A percentile compares a stretch with the other conserved stretches of the same genome.
phyloP scores from a whole-genome alignment of 225 moss, liverwort and hornwort genomes.

The Straminergon stramineum region DNA sequence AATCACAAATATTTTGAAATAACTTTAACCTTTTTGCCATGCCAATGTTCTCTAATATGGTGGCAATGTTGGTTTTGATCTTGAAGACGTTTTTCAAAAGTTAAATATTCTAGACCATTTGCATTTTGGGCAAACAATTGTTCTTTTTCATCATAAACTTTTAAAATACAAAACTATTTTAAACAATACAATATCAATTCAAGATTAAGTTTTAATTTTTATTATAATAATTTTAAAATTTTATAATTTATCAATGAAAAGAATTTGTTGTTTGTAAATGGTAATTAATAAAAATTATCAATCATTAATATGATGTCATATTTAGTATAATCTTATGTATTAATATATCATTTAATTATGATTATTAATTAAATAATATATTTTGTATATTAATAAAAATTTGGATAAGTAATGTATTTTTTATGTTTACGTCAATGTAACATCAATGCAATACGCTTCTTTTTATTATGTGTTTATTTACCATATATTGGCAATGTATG shows the following conservation, averaged over 20 bases:
- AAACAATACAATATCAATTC: not conserved
- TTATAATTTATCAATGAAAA: too few species aligned
- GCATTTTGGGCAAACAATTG: slow-evolving; percentile 2
- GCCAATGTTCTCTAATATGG: slow-evolving; percentile 3
- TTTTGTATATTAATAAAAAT: not conserved
- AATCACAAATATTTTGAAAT: not conserved
- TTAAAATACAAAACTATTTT: slow-evolving; percentile 5
- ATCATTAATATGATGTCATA: not conserved
- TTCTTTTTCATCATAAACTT: not conserved
- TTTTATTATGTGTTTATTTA: not conserved
- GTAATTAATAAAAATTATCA: not conserved
- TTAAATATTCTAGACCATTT: not conserved
- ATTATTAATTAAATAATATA: too few species aligned
- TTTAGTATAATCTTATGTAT: too few species aligned
- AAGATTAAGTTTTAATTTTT: not conserved
- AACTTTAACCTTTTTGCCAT: not conserved
- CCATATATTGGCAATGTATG: not conserved
- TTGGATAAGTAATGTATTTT: not conserved
- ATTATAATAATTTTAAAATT: not conserved
- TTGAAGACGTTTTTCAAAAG: slow-evolving; percentile 1
- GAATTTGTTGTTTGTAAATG: not conserved
- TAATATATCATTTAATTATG: not conserved
- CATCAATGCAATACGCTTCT: not conserved
- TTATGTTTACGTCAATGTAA: not conserved
- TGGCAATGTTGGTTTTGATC: not conserved